Evolutionary conservation across 805 yeast genomes (phyloP).

Genomic region (Kazachstania psychrophila): DNA sequence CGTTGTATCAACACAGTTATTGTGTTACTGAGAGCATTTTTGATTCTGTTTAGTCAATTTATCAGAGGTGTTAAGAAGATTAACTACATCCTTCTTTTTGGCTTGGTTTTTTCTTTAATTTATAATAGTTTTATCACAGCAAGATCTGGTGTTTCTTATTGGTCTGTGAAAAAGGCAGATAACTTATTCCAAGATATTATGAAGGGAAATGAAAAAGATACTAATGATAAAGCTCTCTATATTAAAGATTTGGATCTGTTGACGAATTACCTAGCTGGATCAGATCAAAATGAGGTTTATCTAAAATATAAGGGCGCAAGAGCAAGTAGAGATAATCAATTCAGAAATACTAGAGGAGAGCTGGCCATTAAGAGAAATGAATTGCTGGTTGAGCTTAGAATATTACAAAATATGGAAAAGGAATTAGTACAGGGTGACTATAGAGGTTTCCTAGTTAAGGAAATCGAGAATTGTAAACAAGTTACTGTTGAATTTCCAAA

Average conservation of each 20-base stretch:
- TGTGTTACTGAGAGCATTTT: constrained; percentile 7
- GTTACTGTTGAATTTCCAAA: constrained; percentile 26
- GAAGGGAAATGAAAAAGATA: constrained; percentile 16
- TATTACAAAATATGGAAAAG: constrained; percentile 56
- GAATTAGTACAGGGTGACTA: constrained; percentile 59
- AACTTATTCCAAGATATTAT: constrained; percentile 20
- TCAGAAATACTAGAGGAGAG: constrained; percentile 34
- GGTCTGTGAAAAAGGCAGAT: constrained; percentile 47
- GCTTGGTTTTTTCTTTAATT: constrained; percentile 37
- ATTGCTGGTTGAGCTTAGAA: constrained; percentile 54
- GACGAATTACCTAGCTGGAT: constrained; percentile 31
- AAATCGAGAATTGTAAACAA: constrained; percentile 44
- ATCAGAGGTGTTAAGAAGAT: constrained; percentile 8
- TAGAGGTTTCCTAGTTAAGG: constrained; percentile 59
- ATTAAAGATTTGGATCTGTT: constrained; percentile 45
- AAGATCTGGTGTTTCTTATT: constrained; percentile 43
- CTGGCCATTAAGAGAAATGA: constrained; percentile 65
- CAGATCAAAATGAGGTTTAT: constrained; percentile 26
- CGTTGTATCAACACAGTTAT: constrained; percentile 2
- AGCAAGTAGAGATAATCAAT: constrained; percentile 13
- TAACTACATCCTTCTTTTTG: constrained; percentile 34
- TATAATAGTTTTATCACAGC: constrained; percentile 46
- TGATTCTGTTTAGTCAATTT: constrained; percentile 2
- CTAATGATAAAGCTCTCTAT: constrained; percentile 55
- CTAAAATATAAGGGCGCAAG: constrained; percentile 24